phyloP scores from a whole-genome alignment of 768 basidiomycete species.

The Boletus sensibilis region DNA sequence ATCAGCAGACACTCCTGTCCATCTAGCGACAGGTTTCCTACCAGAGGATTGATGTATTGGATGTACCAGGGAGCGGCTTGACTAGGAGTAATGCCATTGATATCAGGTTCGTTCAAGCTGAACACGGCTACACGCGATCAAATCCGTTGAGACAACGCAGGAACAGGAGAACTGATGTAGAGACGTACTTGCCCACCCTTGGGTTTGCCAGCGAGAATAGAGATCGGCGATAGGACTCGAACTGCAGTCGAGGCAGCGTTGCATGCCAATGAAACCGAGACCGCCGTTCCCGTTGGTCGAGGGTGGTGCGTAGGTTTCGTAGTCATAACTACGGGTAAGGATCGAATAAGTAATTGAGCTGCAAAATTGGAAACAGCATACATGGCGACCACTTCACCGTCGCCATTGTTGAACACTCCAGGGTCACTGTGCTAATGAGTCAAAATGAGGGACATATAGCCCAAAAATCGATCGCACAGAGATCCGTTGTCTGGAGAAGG shows the following conservation, averaged over 20 bases:
- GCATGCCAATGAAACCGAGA: constrained; percentile 40
- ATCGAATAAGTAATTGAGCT: background rate
- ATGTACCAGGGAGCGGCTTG: constrained; percentile 39
- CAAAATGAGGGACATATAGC: background rate
- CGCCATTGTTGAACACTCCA: constrained; percentile 33
- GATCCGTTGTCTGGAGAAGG: constrained; percentile 24
- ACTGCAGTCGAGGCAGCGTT: constrained; percentile 37
- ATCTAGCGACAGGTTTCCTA: constrained; percentile 13
- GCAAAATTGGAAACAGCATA: constrained; percentile 7
- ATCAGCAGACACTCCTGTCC: background rate
- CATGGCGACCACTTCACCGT: constrained; percentile 36
- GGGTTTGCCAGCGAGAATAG: constrained; percentile 30
- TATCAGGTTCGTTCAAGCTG: constrained; percentile 39
- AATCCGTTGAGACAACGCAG: background rate
- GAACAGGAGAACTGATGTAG: background rate
- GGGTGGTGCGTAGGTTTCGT: constrained; percentile 35
- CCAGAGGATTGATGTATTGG: constrained; percentile 36
- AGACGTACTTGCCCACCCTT: constrained; percentile 33
- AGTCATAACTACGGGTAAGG: constrained; percentile 33
- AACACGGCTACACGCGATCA: constrained; percentile 27
- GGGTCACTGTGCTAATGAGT: constrained; percentile 23
- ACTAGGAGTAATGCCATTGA: constrained; percentile 28
- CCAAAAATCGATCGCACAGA: constrained; percentile 25
- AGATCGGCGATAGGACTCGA: constrained; percentile 37
- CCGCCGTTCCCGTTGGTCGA: constrained; percentile 38